phyloP scores from a whole-genome alignment of 1,139 yeast species.

The Blastobotrys niveus region DNA sequence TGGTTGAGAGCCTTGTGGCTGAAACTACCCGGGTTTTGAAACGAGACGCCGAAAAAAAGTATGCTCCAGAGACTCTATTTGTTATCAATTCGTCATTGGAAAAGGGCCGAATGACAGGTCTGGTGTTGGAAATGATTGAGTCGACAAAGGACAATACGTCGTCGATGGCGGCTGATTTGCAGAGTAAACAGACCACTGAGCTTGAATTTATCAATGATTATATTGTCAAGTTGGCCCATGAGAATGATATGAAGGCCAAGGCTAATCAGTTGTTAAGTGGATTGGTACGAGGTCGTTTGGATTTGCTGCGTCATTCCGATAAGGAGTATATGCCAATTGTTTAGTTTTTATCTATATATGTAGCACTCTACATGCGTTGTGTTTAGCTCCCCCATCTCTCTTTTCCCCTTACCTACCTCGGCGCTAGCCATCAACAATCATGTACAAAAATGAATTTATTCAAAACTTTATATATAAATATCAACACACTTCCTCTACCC shows the following conservation, averaged over 20 bases:
- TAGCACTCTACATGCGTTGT: too few species aligned
- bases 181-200: slow-evolving; percentile 59
- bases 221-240: slow-evolving; percentile 48
- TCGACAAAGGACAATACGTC: slow-evolving; percentile 57
- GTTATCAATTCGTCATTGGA: slow-evolving; percentile 36
- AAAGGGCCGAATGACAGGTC: slow-evolving; percentile 41
- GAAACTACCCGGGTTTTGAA: slow-evolving; percentile 29
- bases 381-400: too few species aligned
- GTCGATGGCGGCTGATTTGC: slow-evolving; percentile 83
- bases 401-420: too few species aligned
- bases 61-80: slow-evolving; percentile 17
- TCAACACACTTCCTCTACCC: too few species aligned
- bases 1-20: slow-evolving; percentile 24
- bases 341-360: too few species aligned
- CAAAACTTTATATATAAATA: neutral
- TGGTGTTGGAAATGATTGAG: slow-evolving; percentile 46
- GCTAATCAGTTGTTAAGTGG: slow-evolving; percentile 45
- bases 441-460: neutral
- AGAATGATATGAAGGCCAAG: slow-evolving; percentile 40
- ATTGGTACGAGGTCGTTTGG: slow-evolving; percentile 37
- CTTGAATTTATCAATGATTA: slow-evolving; percentile 76
- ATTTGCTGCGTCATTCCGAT: slow-evolving; percentile 15
- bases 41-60: slow-evolving; percentile 30
- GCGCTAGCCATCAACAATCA: too few species aligned
- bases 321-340: slow-evolving; percentile 17